Base-by-base conservation (phyloP, 1,284 basidiomycete species). In the Macrocystidia cucumis region DNA sequence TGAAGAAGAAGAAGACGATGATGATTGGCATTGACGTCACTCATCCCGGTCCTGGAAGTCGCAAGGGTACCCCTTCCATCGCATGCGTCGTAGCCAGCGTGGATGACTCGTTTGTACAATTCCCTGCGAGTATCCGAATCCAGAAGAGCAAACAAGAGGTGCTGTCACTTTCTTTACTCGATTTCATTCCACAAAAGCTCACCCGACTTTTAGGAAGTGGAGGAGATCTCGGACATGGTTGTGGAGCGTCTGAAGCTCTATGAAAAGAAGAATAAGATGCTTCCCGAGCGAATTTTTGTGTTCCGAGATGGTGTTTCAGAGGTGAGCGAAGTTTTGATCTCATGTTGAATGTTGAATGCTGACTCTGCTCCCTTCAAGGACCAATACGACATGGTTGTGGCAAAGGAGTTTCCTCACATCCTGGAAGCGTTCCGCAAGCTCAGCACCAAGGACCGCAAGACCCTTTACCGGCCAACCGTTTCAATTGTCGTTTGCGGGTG, bases 1-100 rank as follows among this genome's bases (percentile, higher is more conserved):
- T 87, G 26, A 72, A 52, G 2, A 69, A 69, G 51, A 64, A 69
- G 48, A 67, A 67, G 40, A 86, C 85, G 11, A 89, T 90, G 77
- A 57, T 89, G 50, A 76, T 90, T 7, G 87, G 86, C 0, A 78
- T 82, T 27, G 82, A 89, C 46, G 85, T 90, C 1, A 85, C 81
- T 1, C 84, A 89, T 52, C 77, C 81, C 1, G 65, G 75, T 0
- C 70, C 67, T 0, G 62, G 56, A 5, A 75, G 74, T 51, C 52
- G 56, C 33, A 62, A 61, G 8, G 82, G 78, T 9, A 74, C 78
- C 1, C 86, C 86, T 0, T 87, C 83, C 0, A 77, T 89, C 23
- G 80, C 78, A 2, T 84, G 81, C 0, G 78, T 89, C 3, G 85
- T 88, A 1, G 84, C 78, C 0, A 87, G 74, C 42, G 53, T 74